phyloP scores from a whole-genome alignment of 2,329 filamentous ascomycete genomes.

The Epicoccum nigrum region DNA sequence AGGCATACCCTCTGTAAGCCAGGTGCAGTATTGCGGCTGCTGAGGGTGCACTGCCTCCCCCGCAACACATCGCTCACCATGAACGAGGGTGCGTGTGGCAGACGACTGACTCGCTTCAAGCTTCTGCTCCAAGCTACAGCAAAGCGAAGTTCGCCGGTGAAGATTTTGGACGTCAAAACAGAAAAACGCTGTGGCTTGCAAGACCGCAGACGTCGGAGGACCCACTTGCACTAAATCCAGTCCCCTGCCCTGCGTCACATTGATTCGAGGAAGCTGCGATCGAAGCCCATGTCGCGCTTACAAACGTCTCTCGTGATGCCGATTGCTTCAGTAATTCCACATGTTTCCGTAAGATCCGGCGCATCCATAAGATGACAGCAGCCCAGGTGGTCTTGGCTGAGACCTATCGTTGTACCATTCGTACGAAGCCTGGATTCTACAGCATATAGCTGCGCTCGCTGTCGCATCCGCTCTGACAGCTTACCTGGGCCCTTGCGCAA shows the following conservation, averaged over 20 bases:
- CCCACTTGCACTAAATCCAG: constrained; percentile 19
- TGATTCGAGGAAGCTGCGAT: constrained; percentile 24
- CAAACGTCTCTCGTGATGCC: constrained; percentile 33
- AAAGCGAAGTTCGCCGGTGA: constrained; percentile 1
- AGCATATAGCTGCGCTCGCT: constrained; percentile 7
- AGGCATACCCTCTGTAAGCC: constrained; percentile 17
- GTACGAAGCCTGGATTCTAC: constrained; percentile 1
- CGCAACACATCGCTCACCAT: background rate
- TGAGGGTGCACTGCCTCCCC: constrained; percentile 5
- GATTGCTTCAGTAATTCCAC: constrained; percentile 11
- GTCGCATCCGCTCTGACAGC: constrained; percentile 3
- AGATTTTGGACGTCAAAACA: background rate
- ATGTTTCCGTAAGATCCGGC: constrained; percentile 36
- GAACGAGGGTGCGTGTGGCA: background rate
- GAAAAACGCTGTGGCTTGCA: background rate
- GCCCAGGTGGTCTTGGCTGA: constrained; percentile 7
- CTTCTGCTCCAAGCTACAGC: background rate
- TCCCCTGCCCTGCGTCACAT: constrained; percentile 6
- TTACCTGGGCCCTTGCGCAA: background rate
- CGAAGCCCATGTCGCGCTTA: constrained; percentile 32
- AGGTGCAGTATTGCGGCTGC: constrained; percentile 7
- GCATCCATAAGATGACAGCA: constrained; percentile 22
- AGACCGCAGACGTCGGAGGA: background rate
- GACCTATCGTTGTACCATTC: background rate
- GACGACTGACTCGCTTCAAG: background rate